Evolutionary conservation across 805 yeast species (phyloP).

Genomic region (Teunomyces pallodes): DNA sequence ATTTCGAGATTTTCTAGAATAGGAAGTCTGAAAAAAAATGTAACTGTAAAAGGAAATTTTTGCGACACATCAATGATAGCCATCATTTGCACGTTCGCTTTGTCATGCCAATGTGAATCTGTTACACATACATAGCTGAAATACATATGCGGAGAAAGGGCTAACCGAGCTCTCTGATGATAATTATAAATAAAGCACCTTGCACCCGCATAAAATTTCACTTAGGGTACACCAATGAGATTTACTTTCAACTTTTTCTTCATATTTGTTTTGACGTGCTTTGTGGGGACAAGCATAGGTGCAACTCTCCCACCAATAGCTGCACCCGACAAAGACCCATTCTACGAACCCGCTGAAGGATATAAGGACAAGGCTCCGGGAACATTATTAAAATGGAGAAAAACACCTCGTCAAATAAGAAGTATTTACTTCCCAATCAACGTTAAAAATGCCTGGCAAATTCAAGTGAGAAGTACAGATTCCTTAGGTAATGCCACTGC

Average conservation of each 20-base stretch:
- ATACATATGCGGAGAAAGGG: neutral
- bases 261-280: neutral
- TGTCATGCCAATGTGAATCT: too few species aligned
- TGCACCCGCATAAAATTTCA: neutral
- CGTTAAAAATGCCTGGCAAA: slow-evolving; percentile 18
- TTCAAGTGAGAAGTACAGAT: slow-evolving; percentile 21
- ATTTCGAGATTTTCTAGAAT: neutral
- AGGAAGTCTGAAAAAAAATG: neutral
- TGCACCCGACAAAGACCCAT: slow-evolving; percentile 16
- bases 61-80: neutral
- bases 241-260: neutral
- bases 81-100: neutral
- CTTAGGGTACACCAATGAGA: neutral
- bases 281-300: neutral
- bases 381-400: slow-evolving; percentile 20
- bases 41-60: neutral
- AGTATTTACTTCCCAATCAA: slow-evolving; percentile 16
- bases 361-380: slow-evolving; percentile 20
- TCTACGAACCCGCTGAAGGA: slow-evolving; percentile 23
- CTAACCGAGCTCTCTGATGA: neutral
- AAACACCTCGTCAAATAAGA: slow-evolving; percentile 17
- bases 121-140: neutral
- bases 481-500: slow-evolving; percentile 18
- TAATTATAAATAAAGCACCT: neutral
- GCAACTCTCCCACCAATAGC: neutral